Conservation (phyloP, 2,329 filamentous ascomycete species). For the Aspergillus hortae region DNA sequence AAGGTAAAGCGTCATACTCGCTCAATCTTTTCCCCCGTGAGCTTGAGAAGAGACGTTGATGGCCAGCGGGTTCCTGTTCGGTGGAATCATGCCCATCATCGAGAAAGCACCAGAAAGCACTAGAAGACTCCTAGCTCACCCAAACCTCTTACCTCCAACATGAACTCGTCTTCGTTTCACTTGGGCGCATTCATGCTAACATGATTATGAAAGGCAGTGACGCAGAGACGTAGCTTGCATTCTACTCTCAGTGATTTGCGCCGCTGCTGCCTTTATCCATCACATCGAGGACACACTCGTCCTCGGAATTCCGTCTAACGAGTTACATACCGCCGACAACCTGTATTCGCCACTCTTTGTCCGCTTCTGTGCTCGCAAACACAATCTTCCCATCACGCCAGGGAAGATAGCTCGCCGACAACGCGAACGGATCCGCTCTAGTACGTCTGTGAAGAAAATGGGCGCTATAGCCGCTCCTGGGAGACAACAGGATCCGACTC, state of each 20-base stretch:
- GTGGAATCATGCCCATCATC: neutral
- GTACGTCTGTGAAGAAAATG: constrained; percentile 32
- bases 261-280: constrained; percentile 19
- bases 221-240: constrained; percentile 22
- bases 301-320: constrained; percentile 17
- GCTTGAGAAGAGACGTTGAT: constrained; percentile 9
- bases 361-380: constrained; percentile 51
- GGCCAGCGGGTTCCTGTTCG: constrained; percentile 10
- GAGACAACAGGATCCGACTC: constrained; percentile 35
- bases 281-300: constrained; percentile 2
- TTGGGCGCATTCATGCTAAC: constrained; percentile 28
- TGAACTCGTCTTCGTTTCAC: constrained; percentile 12
- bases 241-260: constrained; percentile 18
- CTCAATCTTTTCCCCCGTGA: constrained; percentile 18
- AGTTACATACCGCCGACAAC: constrained; percentile 49
- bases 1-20: constrained; percentile 36
- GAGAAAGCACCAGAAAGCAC: constrained; percentile 11
- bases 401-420: constrained; percentile 45
- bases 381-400: constrained; percentile 43
- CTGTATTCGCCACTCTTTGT: constrained; percentile 71
- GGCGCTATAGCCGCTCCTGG: constrained; percentile 34
- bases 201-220: constrained; percentile 29
- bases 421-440: constrained; percentile 30
- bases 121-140: constrained; percentile 1
- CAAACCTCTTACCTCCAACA: neutral